Evolutionary conservation across 2,329 filamentous ascomycete genomes (phyloP).

Genomic region (Ampelomyces quisqualis): DNA sequence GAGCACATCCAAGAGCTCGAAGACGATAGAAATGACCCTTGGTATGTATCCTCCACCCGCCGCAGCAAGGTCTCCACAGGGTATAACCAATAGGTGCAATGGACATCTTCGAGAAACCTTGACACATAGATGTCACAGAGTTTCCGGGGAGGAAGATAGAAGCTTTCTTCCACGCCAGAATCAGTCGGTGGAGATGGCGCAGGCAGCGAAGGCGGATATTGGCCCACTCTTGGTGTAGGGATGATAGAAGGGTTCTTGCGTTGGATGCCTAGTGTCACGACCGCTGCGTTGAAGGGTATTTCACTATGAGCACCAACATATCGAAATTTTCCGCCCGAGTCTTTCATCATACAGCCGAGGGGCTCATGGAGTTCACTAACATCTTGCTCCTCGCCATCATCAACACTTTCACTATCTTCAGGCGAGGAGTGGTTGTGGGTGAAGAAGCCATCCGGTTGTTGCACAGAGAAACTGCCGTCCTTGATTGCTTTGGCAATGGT

Average conservation of each 20-base stretch:
- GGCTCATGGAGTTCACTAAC: constrained; percentile 41
- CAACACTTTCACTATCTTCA: constrained; percentile 24
- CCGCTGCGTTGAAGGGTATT: constrained; percentile 43
- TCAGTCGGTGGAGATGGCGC: constrained; percentile 23
- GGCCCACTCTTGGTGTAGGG: constrained; percentile 29
- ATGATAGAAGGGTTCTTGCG: constrained; percentile 32
- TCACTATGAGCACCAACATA: constrained; percentile 43
- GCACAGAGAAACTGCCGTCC: constrained; percentile 30
- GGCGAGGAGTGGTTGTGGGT: constrained; percentile 23
- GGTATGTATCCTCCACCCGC: constrained; percentile 38
- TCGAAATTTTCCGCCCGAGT: constrained; percentile 37
- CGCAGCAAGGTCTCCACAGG: constrained; percentile 36
- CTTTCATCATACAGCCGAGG: constrained; percentile 42
- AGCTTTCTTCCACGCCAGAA: constrained; percentile 17
- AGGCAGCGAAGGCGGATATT: constrained; percentile 34
- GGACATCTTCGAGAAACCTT: constrained; percentile 40
- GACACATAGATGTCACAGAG: constrained; percentile 36
- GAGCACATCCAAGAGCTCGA: constrained; percentile 43
- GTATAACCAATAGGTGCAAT: constrained; percentile 42
- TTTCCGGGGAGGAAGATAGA: constrained; percentile 35
- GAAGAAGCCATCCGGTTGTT: constrained; percentile 27
- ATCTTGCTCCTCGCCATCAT: constrained; percentile 33
- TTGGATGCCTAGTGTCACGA: constrained; percentile 32
- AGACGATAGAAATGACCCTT: constrained; percentile 15
- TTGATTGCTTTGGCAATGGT: constrained; percentile 38